These are phyloP conservation scores for Eucalyptus coolabah DNA, from an alignment of 345 rosid genomes.

Conservation along the genomic window DNA sequence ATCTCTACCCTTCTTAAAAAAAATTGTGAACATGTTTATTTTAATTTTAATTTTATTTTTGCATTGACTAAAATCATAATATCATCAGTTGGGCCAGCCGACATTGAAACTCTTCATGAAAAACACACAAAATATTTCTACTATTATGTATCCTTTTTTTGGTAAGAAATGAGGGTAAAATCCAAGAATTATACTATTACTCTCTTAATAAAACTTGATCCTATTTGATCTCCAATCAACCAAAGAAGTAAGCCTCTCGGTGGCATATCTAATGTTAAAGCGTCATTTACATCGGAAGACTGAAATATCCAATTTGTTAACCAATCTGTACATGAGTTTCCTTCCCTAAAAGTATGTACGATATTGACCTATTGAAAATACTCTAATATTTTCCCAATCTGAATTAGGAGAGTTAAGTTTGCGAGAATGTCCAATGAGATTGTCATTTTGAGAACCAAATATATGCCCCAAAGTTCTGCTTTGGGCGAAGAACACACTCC, in stretches of 20 bases:
- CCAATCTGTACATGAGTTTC: accelerated
- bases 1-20: neutral
- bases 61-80: neutral
- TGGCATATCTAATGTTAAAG: neutral
- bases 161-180: neutral
- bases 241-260: neutral
- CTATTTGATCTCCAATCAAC: neutral
- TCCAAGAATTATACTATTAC: neutral
- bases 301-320: no score
- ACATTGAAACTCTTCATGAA: neutral
- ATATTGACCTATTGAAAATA: no score
- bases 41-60: no score
- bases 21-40: neutral
- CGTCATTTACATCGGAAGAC: neutral
- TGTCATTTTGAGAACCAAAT: neutral
- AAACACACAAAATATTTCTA: neutral
- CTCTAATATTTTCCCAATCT: neutral
- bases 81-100: no score
- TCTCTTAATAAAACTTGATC: neutral
- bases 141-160: neutral
- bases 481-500: neutral
- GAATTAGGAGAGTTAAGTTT: neutral
- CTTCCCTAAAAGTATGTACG: no score
- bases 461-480: neutral
- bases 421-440: neutral